Percentiles rank a stretch among this genome's conserved stretches.
These are phyloP conservation scores for Erodium moschatum DNA, from an alignment of 441 rosid species.

Conservation along the genomic window DNA sequence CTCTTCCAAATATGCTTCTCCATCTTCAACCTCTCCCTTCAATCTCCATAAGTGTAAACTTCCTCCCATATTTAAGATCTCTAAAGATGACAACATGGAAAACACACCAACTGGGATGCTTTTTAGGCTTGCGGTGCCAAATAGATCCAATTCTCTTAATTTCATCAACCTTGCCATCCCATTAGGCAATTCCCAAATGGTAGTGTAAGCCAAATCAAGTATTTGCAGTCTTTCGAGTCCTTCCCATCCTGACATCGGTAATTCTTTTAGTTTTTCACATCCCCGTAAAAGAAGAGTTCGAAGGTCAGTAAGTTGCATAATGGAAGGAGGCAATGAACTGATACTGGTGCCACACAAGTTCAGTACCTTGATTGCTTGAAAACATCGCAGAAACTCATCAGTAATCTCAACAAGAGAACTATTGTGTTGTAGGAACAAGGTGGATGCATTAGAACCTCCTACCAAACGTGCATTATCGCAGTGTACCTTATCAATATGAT, in stretches of 20 bases:
- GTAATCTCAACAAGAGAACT: slow-evolving; percentile 20
- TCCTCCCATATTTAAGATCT: slow-evolving; percentile 31
- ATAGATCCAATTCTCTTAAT: slow-evolving; percentile 26
- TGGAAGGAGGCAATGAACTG: background rate
- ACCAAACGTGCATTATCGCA: background rate
- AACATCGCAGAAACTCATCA: background rate
- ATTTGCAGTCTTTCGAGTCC: background rate
- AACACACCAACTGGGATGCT: slow-evolving; percentile 23
- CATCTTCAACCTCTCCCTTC: slow-evolving; percentile 18
- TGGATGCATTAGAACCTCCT: slow-evolving; percentile 7
- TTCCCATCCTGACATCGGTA: background rate
- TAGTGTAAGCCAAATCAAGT: slow-evolving; percentile 21
- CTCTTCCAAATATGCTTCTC: slow-evolving; percentile 29
- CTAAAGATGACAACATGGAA: slow-evolving; percentile 20
- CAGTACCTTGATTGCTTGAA: background rate
- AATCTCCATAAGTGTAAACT: slow-evolving; percentile 26
- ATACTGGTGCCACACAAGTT: background rate
- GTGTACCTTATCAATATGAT: slow-evolving; percentile 1
- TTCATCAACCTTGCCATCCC: slow-evolving; percentile 24
- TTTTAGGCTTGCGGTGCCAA: slow-evolving; percentile 29
- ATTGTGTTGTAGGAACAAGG: slow-evolving; percentile 28
- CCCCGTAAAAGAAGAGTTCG: background rate
- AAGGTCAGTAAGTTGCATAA: background rate
- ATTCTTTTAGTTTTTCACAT: background rate
- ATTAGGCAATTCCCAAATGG: slow-evolving; percentile 23